Conservation (phyloP, 768 basidiomycete genomes). For the Boletus rubroflammeus region DNA sequence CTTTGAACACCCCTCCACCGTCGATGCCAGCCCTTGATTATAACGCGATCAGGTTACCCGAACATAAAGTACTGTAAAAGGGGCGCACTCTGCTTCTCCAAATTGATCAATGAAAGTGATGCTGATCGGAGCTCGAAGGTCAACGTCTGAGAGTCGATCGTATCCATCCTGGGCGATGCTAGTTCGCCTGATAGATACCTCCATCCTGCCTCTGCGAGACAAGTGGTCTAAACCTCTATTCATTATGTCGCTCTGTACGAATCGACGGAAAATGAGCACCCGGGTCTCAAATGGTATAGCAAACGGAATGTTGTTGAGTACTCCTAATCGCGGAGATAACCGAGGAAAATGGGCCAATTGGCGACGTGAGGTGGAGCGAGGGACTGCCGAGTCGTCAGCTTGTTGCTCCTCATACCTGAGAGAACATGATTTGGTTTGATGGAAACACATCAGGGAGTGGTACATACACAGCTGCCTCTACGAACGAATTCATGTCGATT, state of each 20-base stretch:
- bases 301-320: slow-evolving; percentile 95
- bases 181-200: slow-evolving; percentile 49
- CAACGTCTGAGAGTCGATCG: slow-evolving; percentile 69
- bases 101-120: slow-evolving; percentile 94
- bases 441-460: background rate
- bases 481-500: slow-evolving; percentile 65
- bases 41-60: background rate
- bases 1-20: slow-evolving; percentile 97
- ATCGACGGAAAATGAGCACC: slow-evolving; percentile 85
- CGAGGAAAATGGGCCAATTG: slow-evolving; percentile 64
- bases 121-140: slow-evolving; percentile 77
- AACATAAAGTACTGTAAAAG: background rate
- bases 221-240: slow-evolving; percentile 17
- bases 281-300: slow-evolving; percentile 89
- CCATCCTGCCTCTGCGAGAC: slow-evolving; percentile 19
- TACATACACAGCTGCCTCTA: slow-evolving; percentile 80
- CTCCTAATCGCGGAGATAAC: slow-evolving; percentile 67
- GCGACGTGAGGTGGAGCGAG: slow-evolving; percentile 52
- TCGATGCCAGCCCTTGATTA: slow-evolving; percentile 78
- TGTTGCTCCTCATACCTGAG: slow-evolving; percentile 64
- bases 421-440: background rate
- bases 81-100: slow-evolving; percentile 74
- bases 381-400: slow-evolving; percentile 29
- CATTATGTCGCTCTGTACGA: slow-evolving; percentile 63
- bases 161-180: slow-evolving; percentile 90